phyloP scores from a whole-genome alignment of 768 basidiomycete genomes.

The Boletus reticuloceps region DNA sequence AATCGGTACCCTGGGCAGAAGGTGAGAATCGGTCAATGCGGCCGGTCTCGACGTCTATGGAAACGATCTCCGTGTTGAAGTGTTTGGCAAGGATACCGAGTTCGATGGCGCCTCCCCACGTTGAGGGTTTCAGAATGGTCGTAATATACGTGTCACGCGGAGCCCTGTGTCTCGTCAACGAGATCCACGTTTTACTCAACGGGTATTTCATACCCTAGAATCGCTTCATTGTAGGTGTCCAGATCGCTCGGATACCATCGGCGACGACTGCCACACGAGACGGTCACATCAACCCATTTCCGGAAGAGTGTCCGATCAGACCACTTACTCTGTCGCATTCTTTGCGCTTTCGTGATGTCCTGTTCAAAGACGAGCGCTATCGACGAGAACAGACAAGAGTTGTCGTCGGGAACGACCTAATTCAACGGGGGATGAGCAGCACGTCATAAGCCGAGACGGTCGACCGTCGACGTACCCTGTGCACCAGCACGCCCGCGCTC shows the following conservation, averaged over 20 bases:
- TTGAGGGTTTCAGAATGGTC: conserved; percentile 73
- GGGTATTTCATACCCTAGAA: conserved; percentile 66
- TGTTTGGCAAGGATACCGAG: conserved; percentile 81
- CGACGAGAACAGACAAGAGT: conserved; percentile 91
- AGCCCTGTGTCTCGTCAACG: conserved; percentile 36
- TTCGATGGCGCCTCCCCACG: conserved; percentile 98
- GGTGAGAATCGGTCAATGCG: conserved; percentile 77
- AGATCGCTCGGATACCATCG: conserved; percentile 73
- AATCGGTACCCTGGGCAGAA: conserved; percentile 33
- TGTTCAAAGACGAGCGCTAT: conserved; percentile 85
- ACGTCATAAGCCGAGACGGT: background rate
- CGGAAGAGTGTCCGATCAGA: background rate
- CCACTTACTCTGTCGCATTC: conserved; percentile 69
- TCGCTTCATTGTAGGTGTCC: conserved; percentile 75
- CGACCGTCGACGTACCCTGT: conserved; percentile 46
- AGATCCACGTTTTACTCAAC: background rate
- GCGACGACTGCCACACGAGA: conserved; percentile 64
- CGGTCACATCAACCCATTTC: conserved; percentile 4
- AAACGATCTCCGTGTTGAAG: conserved; percentile 82
- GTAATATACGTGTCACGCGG: conserved; percentile 69
- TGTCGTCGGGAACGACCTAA: conserved; percentile 94
- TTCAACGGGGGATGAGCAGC: background rate
- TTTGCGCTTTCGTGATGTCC: conserved; percentile 63
- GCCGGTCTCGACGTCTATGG: conserved; percentile 90
- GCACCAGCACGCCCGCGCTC: conserved; percentile 67